phyloP scores from a whole-genome alignment of 805 yeast species.

The Candida railenensis region DNA sequence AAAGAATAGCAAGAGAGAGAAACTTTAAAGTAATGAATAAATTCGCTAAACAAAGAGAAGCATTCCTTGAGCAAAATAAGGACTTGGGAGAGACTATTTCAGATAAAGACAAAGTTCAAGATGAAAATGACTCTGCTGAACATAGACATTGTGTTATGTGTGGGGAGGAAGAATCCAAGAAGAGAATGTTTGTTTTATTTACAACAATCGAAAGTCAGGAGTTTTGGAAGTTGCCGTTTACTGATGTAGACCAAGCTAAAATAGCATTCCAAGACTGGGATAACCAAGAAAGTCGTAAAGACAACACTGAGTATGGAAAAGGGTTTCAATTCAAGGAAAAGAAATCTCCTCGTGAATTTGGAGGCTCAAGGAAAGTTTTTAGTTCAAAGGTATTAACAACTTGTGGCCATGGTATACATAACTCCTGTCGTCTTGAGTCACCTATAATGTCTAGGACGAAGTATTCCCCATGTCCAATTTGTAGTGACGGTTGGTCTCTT shows the following conservation, averaged over 20 bases:
- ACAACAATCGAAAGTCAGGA: slow-evolving; percentile 29
- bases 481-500: slow-evolving; percentile 4
- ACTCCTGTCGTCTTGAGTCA: slow-evolving; percentile 33
- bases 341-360: not conserved
- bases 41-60: slow-evolving; percentile 54
- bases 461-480: not conserved
- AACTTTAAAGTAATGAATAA: slow-evolving; percentile 61
- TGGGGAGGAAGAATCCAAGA: slow-evolving; percentile 47
- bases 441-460: not conserved
- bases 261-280: slow-evolving; percentile 23
- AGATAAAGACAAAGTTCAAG: slow-evolving; percentile 9
- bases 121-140: slow-evolving; percentile 11
- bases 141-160: slow-evolving; percentile 55
- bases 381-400: slow-evolving; percentile 30
- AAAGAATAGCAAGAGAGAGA: slow-evolving; percentile 58
- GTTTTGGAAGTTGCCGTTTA: slow-evolving; percentile 47
- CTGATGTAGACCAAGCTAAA: slow-evolving; percentile 13
- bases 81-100: slow-evolving; percentile 9
- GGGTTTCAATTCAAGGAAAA: slow-evolving; percentile 8
- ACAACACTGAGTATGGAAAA: slow-evolving; percentile 17
- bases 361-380: not conserved
- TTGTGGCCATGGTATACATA: slow-evolving; percentile 57
- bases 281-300: slow-evolving; percentile 16
- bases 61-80: slow-evolving; percentile 42
- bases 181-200: slow-evolving; percentile 59